These are phyloP conservation scores for Quercus bicolor DNA, from an alignment of 306 rosid genomes.

Conservation along the genomic window DNA sequence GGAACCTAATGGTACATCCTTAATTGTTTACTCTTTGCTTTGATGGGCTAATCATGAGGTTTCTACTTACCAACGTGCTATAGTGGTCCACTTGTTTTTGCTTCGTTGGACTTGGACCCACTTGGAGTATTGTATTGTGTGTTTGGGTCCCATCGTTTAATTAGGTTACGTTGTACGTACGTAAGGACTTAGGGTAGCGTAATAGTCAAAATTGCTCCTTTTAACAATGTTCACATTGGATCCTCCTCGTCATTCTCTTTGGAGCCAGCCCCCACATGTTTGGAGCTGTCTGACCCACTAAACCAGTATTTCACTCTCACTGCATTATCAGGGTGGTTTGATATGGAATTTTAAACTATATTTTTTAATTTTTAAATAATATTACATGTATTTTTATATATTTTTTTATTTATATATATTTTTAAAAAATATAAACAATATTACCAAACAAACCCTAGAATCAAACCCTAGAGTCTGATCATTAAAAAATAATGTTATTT, in stretches of 20 bases:
- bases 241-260: background rate
- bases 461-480: accelerated
- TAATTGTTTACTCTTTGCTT: background rate
- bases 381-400: accelerated
- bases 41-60: background rate
- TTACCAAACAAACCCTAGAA: accelerated
- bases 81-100: background rate
- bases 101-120: background rate
- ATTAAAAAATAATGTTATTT: too few relatives aligned
- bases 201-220: too few relatives aligned
- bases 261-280: too few relatives aligned
- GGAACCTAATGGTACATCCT: slow-evolving; percentile 72
- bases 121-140: too few relatives aligned
- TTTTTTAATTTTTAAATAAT: too few relatives aligned
- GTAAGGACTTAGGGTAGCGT: background rate
- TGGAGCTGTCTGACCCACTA: too few relatives aligned
- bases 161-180: background rate
- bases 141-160: background rate
- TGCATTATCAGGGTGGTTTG: background rate
- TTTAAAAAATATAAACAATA: too few relatives aligned
- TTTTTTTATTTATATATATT: accelerated
- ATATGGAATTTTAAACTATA: accelerated
- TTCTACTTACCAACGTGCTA: background rate
- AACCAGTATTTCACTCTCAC: background rate
- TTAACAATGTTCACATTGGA: background rate